Evolutionary conservation across 768 basidiomycete genomes (phyloP), one percentile per base, ranked within the genome.

Genomic region (Calocera cornea): DNA sequence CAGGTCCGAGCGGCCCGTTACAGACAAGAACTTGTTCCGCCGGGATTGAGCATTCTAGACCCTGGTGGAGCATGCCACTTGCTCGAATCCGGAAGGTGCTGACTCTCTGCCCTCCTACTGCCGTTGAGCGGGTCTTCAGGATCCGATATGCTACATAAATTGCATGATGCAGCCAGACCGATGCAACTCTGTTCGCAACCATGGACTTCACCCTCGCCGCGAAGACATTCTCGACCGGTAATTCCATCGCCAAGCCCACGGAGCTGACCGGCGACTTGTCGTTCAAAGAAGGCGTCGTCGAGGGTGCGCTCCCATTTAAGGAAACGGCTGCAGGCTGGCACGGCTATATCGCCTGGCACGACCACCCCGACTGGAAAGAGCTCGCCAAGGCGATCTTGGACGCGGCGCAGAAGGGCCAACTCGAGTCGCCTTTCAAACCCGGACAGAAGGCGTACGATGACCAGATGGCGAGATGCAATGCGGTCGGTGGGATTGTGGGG

Each of bases 301-400:
- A 33, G 14, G 54, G 54, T 27, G 54, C 54, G 31, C 27, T 60
- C 19, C 54, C 54, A 29, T 60, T 60, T 22, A 27, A 33, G 54
- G 54, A 60, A 33, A 60, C 54, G 2, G 19, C 24, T 2, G 31
- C 31, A 11, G 54, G 54, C 24, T 60, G 34, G 31, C 31, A 54
- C 68, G 82, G 81, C 34, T 82, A 79, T 67, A 76, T 82, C 64
- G 80, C 83, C 70, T 83, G 82, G 82, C 80, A 82, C 71, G 76
- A 80, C 34, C 75, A 77, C 64, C 80, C 80, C 1, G 77, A 82
- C 67, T 77, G 80, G 72, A 81, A 81, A 70, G 74, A 69, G 41
- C 68, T 78, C 36, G 82, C 81, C 0, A 64, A 71, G 24, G 73
- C 77, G 68, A 78, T 83, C 65, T 72, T 83, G 27, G 75, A 76